Evolutionary conservation across 2,329 filamentous ascomycete species (phyloP), one percentile per base, ranked within the genome.

Genomic region (Colletotrichum eleusines): DNA sequence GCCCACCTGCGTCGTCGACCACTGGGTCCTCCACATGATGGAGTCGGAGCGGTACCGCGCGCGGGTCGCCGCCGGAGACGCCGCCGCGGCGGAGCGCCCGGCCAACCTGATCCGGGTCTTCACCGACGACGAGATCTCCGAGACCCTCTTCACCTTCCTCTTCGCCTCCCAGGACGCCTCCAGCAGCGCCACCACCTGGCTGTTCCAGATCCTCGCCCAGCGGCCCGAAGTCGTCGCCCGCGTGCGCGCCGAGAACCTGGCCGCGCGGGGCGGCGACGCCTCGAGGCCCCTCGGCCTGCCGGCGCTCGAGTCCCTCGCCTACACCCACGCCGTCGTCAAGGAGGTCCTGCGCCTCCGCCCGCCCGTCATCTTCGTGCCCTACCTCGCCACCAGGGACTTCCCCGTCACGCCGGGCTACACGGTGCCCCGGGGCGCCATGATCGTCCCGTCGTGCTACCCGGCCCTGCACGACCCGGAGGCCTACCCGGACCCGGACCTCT

Each of bases 11-110:
- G 94, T 94, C 75, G 89, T 95, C 77, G 92, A 95, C 78, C 89
- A 89, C 48, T 95, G 93, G 93, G 86, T 95, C 64, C 86, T 89
- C 75, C 85, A 88, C 71, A 94, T 94, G 89, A 87, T 92, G 76
- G 90, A 92, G 67, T 94, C 91, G 0, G 87, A 91, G 74, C 83
- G 81, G 54, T 94, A 94, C 80, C 86, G 87, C 48, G 86, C 91
- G 73, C 86, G 86, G 67, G 77, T 93, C 42, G 91, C 88, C 2
- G 87, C 88, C 59, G 92, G 92, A 33, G 78, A 81, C 4, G 71
- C 57, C 0, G 67, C 77, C 8, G 75, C 75, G 0, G 83, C 84
- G 75, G 86, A 83, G 71, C n/a, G n/a, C n/a, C 85, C 86, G 0
- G 72, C 76, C 0, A 85, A 84, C 55, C 71, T 87, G 42, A 84